phyloP scores from a whole-genome alignment of 768 basidiomycete species.

The Pleurotus ostreatus region DNA sequence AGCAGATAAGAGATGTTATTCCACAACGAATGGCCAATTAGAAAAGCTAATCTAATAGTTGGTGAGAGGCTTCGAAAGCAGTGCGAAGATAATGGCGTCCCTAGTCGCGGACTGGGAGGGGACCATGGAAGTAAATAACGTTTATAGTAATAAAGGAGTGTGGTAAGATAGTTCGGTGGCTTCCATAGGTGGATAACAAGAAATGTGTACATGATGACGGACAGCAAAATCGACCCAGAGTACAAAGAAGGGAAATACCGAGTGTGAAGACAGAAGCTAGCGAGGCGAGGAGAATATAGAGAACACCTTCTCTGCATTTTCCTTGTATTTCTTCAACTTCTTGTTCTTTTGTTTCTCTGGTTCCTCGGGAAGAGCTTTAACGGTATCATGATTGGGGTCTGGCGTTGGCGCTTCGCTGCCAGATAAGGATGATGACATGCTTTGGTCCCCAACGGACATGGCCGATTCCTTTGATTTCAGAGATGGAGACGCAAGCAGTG shows the following conservation, averaged over 20 bases:
- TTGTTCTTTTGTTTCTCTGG: conserved; percentile 64
- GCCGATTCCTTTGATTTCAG: conserved; percentile 81
- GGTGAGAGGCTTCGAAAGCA: conserved; percentile 10
- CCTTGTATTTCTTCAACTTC: conserved; percentile 84
- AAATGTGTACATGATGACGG: conserved; percentile 15
- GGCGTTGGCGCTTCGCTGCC: conserved; percentile 22
- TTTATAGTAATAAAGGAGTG: conserved; percentile 17
- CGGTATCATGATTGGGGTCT: conserved; percentile 24
- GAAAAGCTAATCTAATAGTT: conserved; percentile 18
- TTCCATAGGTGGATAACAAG: conserved; percentile 14
- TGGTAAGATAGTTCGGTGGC: conserved; percentile 24
- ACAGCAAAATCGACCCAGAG: conserved; percentile 2
- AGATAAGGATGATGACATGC: conserved; percentile 70
- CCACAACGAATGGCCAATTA: conserved; percentile 11
- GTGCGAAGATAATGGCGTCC: conserved; percentile 5
- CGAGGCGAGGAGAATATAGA: conserved; percentile 78
- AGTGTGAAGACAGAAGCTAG: conserved; percentile 25
- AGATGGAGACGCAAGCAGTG: conserved; percentile 53
- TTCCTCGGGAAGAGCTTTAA: conserved; percentile 30
- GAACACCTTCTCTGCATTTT: conserved; percentile 81
- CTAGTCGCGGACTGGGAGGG: conserved; percentile 3
- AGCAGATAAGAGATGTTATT: background rate
- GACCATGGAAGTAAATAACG: conserved; percentile 10
- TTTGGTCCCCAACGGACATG: conserved; percentile 65
- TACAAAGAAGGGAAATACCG: conserved; percentile 4